Evolutionary conservation across 225 moss, liverwort and hornwort genomes (phyloP).

Genomic region (Pleurozium schreberi): DNA sequence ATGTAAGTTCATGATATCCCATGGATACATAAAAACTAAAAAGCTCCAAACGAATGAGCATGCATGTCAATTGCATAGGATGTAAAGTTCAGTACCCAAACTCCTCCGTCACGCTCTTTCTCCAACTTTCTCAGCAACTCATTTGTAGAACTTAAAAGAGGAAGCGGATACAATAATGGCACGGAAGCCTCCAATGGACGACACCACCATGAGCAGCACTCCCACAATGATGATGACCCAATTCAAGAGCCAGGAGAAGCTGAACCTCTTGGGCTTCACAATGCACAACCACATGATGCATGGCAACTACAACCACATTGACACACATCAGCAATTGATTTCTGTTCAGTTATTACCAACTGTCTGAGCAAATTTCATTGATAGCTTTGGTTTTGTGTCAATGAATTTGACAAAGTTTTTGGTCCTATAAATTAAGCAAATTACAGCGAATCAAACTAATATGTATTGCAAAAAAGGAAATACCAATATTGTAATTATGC

Average conservation of each 20-base stretch:
- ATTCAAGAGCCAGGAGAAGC: conserved; percentile 27
- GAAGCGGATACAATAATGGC: conserved; percentile 23
- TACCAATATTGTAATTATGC: neutral
- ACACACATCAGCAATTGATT: neutral
- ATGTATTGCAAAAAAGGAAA: neutral
- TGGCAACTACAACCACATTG: conserved; percentile 14
- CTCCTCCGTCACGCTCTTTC: neutral
- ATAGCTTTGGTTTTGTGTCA: neutral
- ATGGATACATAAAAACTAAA: neutral
- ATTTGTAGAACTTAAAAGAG: conserved; percentile 1
- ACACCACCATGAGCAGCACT: conserved; percentile 32
- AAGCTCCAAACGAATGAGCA: neutral
- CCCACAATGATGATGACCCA: conserved; percentile 38
- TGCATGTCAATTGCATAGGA: neutral
- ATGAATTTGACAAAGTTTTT: neutral
- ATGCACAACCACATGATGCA: conserved; percentile 53
- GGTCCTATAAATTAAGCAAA: too few species aligned
- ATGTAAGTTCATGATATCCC: neutral
- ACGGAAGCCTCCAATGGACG: conserved; percentile 42
- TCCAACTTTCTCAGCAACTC: neutral
- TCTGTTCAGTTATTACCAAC: neutral
- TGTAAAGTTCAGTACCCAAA: neutral
- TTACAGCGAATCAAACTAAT: neutral
- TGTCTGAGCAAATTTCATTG: neutral
- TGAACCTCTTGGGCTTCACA: conserved; percentile 25